Evolutionary conservation across 2,329 filamentous ascomycete species (phyloP).

Genomic region (Zasmidium citrigriseum): DNA sequence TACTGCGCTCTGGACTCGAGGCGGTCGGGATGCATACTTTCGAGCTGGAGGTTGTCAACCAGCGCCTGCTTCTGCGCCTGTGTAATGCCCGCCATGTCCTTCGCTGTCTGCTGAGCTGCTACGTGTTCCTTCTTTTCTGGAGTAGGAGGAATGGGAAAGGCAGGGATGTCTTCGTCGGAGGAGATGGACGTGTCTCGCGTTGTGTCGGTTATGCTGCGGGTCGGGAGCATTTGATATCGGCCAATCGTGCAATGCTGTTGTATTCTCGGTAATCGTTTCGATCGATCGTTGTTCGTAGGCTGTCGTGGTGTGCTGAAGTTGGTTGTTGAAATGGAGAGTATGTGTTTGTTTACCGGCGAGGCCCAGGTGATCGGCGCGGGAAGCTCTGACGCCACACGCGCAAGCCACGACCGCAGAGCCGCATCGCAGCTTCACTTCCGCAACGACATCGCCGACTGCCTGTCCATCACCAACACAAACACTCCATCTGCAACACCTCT

Average conservation of each 20-base stretch:
- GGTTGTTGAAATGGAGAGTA: neutral
- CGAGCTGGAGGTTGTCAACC: constrained; percentile 85
- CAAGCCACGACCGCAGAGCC: neutral
- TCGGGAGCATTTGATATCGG: neutral
- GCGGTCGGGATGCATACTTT: constrained; percentile 60
- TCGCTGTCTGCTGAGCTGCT: constrained; percentile 21
- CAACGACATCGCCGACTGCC: neutral
- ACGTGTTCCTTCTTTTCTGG: constrained; percentile 13
- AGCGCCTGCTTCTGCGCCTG: constrained; percentile 76
- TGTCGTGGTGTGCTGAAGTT: neutral
- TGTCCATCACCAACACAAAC: constrained; percentile 3
- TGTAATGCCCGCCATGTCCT: constrained; percentile 35
- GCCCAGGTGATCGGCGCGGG: neutral
- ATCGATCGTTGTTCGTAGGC: neutral
- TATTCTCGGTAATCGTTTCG: neutral
- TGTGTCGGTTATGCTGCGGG: too few relatives aligned
- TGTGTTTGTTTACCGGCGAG: neutral
- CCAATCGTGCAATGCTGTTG: neutral
- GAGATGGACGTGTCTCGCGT: constrained; percentile 12
- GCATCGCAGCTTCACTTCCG: neutral
- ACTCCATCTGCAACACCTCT: constrained; percentile 1
- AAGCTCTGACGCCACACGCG: neutral
- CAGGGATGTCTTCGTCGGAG: constrained; percentile 13
- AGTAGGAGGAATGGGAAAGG: constrained; percentile 11
- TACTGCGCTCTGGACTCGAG: constrained; percentile 14